A percentile compares a stretch with the other conserved stretches of the same genome.
These are phyloP conservation scores for Melanomma pulvis-pyrius DNA, from an alignment of 495 filamentous ascomycete species.

Conservation along the genomic window DNA sequence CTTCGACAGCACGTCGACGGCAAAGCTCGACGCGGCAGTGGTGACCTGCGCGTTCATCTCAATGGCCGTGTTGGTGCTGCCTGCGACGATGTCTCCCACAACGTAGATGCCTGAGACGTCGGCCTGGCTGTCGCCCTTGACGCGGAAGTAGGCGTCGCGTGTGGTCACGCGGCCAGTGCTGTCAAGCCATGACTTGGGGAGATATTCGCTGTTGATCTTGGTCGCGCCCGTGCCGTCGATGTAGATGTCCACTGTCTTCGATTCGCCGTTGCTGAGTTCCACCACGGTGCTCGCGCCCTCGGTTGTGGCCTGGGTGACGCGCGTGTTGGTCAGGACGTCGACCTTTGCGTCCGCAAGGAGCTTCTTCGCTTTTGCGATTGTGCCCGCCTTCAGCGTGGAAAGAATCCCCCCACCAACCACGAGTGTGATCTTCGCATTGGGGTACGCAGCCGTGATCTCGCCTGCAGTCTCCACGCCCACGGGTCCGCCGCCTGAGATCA, in stretches of 20 bases:
- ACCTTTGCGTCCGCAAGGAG: conserved; percentile 50
- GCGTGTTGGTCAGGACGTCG: conserved; percentile 45
- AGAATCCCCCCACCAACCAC: conserved; percentile 50
- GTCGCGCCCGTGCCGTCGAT: conserved; percentile 52
- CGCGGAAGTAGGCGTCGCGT: conserved; percentile 49
- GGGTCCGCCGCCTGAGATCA: conserved; percentile 45
- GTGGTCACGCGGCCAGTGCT: conserved; percentile 47
- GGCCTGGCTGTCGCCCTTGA: conserved; percentile 41
- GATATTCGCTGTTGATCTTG: conserved; percentile 50
- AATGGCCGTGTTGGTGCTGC: conserved; percentile 41
- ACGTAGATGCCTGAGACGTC: conserved; percentile 53
- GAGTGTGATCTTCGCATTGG: conserved; percentile 47
- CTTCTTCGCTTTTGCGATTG: conserved; percentile 46
- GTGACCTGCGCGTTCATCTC: conserved; percentile 1
- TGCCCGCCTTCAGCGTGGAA: conserved; percentile 41
- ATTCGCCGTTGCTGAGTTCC: conserved; percentile 43
- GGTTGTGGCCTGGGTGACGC: conserved; percentile 26
- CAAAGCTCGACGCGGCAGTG: conserved; percentile 6
- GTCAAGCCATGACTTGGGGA: conserved; percentile 44
- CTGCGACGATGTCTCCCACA: conserved; percentile 48
- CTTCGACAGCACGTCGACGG: conserved; percentile 41
- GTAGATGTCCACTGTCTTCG: conserved; percentile 50
- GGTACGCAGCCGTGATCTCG: conserved; percentile 30
- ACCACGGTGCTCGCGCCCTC: conserved; percentile 39
- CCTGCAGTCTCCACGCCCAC: conserved; percentile 40